Evolutionary conservation across 345 rosid genomes (phyloP).

Genomic region (Hevea brasiliensis): DNA sequence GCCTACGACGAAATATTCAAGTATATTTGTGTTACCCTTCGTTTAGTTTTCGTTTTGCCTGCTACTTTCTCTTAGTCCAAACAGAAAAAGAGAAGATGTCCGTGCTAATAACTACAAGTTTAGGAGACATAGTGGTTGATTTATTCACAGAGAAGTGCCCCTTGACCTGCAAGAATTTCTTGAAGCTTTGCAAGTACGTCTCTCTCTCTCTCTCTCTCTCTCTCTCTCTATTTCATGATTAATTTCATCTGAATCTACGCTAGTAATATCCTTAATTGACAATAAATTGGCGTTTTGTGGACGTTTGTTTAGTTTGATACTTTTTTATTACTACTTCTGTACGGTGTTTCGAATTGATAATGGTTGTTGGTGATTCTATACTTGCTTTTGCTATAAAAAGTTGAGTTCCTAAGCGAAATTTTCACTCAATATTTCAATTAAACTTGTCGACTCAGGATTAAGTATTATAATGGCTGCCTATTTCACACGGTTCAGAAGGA

Average conservation of each 20-base stretch:
- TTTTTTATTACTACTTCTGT: no score
- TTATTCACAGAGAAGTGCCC: constrained; percentile 65
- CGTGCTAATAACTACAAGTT: constrained; percentile 72
- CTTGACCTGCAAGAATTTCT: constrained; percentile 80
- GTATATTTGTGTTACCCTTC: not conserved
- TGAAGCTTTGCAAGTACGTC: constrained; percentile 89
- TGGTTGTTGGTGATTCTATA: no score
- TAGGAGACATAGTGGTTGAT: constrained; percentile 83
- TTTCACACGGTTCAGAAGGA: constrained; percentile 91
- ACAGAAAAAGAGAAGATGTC: constrained; percentile 72
- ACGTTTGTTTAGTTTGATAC: no score
- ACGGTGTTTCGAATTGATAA: no score
- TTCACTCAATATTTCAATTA: not conserved
- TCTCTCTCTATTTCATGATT: not conserved
- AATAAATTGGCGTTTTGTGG: no score
- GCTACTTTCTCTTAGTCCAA: constrained; percentile 3
- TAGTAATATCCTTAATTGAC: not conserved
- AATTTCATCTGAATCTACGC: not conserved
- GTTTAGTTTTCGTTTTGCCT: not conserved
- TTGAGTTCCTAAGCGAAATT: not conserved
- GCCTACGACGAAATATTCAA: no score
- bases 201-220: no score
- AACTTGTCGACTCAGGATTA: constrained; percentile 52
- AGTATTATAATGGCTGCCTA: constrained; percentile 83
- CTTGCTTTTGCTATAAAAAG: no score